Conservation (phyloP, 371 early-diverging fungal genomes). For the Mucor irregularis region DNA sequence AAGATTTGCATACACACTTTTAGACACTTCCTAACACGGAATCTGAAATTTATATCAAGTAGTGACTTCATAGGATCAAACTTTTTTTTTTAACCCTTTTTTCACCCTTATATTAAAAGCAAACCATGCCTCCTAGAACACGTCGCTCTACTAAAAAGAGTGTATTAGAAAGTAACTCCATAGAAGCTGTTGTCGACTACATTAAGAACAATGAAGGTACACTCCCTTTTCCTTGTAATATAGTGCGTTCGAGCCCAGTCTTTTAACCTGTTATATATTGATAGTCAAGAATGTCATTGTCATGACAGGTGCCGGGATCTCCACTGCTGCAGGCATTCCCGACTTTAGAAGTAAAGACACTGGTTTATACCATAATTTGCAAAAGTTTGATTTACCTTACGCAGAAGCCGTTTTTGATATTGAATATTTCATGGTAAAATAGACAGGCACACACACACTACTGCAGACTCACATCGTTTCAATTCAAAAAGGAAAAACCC, state of each 20-base stretch:
- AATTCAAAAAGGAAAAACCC: slow-evolving; percentile 68
- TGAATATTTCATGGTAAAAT: slow-evolving; percentile 74
- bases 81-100: too few species aligned
- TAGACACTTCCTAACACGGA: too few species aligned
- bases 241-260: too few species aligned
- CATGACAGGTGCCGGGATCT: slow-evolving; percentile 95
- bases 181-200: slow-evolving; percentile 30
- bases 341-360: slow-evolving; percentile 93
- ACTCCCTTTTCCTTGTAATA: background rate
- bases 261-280: too few species aligned
- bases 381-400: slow-evolving; percentile 84
- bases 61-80: too few species aligned
- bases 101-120: too few species aligned
- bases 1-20: too few species aligned
- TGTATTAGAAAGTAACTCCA: slow-evolving; percentile 18
- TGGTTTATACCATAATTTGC: slow-evolving; percentile 90
- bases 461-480: background rate
- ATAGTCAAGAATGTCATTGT: slow-evolving; percentile 81
- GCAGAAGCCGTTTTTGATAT: slow-evolving; percentile 95
- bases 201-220: slow-evolving; percentile 29
- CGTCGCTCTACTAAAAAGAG: slow-evolving; percentile 15
- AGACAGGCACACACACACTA: background rate
- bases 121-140: too few species aligned
- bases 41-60: too few species aligned
- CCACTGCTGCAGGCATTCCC: slow-evolving; percentile 90